Evolutionary conservation across 2,329 filamentous ascomycete species (phyloP), one percentile per base, ranked within the genome.

Genomic region (Exophiala oligosperma): DNA sequence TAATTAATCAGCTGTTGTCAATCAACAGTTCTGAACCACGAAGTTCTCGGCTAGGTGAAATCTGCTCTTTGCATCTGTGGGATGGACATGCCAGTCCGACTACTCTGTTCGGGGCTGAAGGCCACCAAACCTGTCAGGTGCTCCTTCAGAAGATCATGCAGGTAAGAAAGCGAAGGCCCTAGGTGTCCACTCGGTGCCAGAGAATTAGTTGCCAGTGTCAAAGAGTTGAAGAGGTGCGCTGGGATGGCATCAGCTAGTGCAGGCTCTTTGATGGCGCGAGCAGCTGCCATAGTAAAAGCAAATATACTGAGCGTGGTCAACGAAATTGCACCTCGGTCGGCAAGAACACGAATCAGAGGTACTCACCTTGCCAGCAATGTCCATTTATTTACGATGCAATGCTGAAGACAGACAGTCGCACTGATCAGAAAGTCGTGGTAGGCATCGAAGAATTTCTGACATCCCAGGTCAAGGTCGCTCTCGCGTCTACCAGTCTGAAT

Each of bases 361-460:
- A 47, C 44, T 24, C 21, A 47, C 44, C 44, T 54, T 32, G 52
- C 52, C 21, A 46, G 44, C 17, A 54, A 32, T 32, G 56, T 60
- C 49, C 57, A 63, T 48, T 48, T 56, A 52, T 60, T 46, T 17
- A 63, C 52, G 29, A 49, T 21, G 41, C 63, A 66, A 14, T 60
- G 50, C 8, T 55, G 52, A 28, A 64, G 55, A 9, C 57, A 58
- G n/a, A 44, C n/a, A 4, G 52, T 28, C 38, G 64, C 59, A 46
- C 54, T 63, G 12, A 57, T 55, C 43, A 59, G 57, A 11, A 66
- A 52, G 28, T 61, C 55, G 17, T 64, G 51, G 28, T 65, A 66
- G 1, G 63, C 60, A 28, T 62, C 57, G 52, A 66, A 50, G 48
- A 66, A 66, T 7, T 58, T 50, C 26, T 64, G 56, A 26, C 61